Percentiles rank a stretch among this genome's conserved stretches.
Evolutionary conservation across 768 basidiomycete genomes (phyloP).

Genomic region (Mycena crocata): DNA sequence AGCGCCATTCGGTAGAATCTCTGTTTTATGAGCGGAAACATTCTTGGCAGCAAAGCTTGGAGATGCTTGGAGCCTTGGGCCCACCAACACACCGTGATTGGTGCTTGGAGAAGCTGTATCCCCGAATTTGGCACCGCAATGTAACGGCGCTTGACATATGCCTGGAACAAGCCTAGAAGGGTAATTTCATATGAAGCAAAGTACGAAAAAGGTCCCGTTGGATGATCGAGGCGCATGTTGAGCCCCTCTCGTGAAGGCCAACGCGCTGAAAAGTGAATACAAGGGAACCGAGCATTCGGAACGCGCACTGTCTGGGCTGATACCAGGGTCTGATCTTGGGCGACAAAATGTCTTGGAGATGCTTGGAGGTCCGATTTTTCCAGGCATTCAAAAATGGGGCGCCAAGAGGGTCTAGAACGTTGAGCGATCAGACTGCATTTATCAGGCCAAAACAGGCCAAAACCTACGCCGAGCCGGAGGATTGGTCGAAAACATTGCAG

Average conservation of each 20-base stretch:
- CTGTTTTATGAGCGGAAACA: background rate
- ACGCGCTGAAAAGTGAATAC: background rate
- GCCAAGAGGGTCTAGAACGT: slow-evolving; percentile 21
- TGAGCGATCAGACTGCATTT: background rate
- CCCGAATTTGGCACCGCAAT: too few relatives aligned
- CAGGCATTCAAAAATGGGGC: background rate
- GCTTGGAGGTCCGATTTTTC: background rate
- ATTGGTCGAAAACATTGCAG: too few relatives aligned
- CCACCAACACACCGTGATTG: background rate
- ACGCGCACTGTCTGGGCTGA: background rate
- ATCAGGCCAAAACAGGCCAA: too few relatives aligned
- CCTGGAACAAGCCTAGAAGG: too few relatives aligned
- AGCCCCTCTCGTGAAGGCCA: background rate
- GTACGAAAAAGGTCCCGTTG: background rate
- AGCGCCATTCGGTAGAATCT: background rate
- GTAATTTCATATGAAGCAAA: too few relatives aligned
- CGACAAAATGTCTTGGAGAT: slow-evolving; percentile 1
- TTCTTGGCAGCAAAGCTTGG: slow-evolving; percentile 10
- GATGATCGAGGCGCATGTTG: background rate
- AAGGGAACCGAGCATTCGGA: background rate
- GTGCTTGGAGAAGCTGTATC: background rate
- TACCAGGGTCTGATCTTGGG: background rate
- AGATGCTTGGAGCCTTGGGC: slow-evolving; percentile 11
- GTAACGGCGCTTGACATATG: too few relatives aligned
- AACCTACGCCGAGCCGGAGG: too few relatives aligned